Evolutionary conservation across 2,329 filamentous ascomycete genomes (phyloP).

Genomic region (Talaromyces verruculosus): DNA sequence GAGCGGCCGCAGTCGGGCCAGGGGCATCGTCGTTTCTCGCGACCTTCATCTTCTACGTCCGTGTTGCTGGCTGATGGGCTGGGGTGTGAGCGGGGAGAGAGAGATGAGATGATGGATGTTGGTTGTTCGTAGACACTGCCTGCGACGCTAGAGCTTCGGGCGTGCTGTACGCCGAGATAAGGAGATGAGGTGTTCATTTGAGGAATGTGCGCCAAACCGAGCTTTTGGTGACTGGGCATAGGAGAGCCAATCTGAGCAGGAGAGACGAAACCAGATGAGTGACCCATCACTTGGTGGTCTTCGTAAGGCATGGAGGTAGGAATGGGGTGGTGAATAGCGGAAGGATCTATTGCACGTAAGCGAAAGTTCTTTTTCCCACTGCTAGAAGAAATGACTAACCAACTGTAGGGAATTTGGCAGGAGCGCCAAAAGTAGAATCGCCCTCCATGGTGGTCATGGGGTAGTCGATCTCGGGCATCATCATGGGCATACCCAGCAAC

Average conservation of each 20-base stretch:
- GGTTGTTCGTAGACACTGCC: conserved; percentile 50
- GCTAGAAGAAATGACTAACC: conserved; percentile 5
- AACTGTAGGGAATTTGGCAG: conserved; percentile 41
- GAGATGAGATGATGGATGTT: conserved; percentile 69
- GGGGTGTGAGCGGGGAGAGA: conserved; percentile 62
- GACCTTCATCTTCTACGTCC: conserved; percentile 61
- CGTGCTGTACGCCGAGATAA: conserved; percentile 53
- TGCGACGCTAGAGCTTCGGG: neutral
- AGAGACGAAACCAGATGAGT: conserved; percentile 33
- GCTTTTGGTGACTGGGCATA: conserved; percentile 30
- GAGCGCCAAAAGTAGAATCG: conserved; percentile 42
- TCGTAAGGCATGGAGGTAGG: conserved; percentile 38
- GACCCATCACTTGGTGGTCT: conserved; percentile 31
- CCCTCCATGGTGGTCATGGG: conserved; percentile 49
- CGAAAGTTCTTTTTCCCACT: neutral
- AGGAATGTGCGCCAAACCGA: conserved; percentile 31
- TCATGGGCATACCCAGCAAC: conserved; percentile 56
- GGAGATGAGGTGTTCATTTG: conserved; percentile 55
- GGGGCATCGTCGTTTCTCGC: conserved; percentile 69
- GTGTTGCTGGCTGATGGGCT: conserved; percentile 61
- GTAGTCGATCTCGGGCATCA: conserved; percentile 58
- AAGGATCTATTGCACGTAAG: conserved; percentile 15
- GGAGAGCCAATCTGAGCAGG: conserved; percentile 41
- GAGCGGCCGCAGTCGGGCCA: conserved; percentile 79
- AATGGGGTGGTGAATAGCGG: conserved; percentile 26